Evolutionary conservation across 1,139 yeast genomes (phyloP), one percentile per base, ranked within the genome.

Genomic region (Debaryomyces psychrophilus): DNA sequence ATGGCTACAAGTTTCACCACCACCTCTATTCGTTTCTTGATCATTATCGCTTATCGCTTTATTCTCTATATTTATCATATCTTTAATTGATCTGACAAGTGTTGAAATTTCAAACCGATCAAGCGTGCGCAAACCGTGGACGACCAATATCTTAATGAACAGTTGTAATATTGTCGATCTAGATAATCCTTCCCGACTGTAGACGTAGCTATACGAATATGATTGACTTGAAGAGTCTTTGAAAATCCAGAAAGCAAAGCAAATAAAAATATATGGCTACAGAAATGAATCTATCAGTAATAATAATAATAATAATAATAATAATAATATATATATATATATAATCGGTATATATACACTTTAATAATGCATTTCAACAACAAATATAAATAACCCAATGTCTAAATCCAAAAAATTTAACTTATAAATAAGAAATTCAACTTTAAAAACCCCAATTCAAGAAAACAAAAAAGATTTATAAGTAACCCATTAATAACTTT

Each of bases 341-440:
- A 18, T 20, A 15, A 31, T 31, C 14, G 22, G 15, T 46, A 50
- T 58, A 57, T 55, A 55, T 57, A 58, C 62, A 59, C 62, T 60
- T 60, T 52, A 55, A 46, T 35, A 41, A 55, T 56, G 61, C 62
- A 58, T 60, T 51, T 58, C 52, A 50, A 52, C 48, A 50, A 48
- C 50, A 53, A 47, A 43, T 47, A 50, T 62, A 56, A 60, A 57
- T 59, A 52, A 62, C 69, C 70, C 73, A 65, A 68, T 66, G 74
- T 69, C 75, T 69, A 69, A 69, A 68, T 67, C 73, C 67, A 57
- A 61, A 50, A 45, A 48, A 55, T 50, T n/a, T 44, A 50, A 51
- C 53, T 51, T 48, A 49, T 53, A 47, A 48, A 50, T 44, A 50
- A 50, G 46, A 48, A 54, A 54, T 54, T 50, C 50, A 58, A 54